phyloP scores from a whole-genome alignment of 257 asterid species.

The Solanum sejunctum region DNA sequence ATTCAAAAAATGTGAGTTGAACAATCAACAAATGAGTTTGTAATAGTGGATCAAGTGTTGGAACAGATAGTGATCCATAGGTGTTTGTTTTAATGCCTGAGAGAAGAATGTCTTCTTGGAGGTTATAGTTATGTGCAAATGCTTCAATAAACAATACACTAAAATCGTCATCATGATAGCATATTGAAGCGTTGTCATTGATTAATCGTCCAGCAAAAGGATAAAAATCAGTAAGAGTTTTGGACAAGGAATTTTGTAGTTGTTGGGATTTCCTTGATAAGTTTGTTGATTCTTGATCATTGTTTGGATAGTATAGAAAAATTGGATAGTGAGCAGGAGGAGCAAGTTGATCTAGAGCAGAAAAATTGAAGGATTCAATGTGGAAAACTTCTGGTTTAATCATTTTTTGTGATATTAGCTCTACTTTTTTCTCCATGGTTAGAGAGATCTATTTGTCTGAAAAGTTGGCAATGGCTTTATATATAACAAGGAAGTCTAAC shows the following conservation, averaged over 20 bases:
- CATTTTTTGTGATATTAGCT: background rate
- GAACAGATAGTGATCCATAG: background rate
- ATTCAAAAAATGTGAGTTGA: background rate
- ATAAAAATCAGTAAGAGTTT: background rate
- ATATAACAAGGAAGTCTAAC: accelerated
- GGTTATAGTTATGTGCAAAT: background rate
- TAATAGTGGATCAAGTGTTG: background rate
- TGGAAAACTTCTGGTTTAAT: background rate
- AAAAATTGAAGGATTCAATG: background rate
- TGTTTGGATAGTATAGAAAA: background rate
- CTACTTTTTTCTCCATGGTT: background rate
- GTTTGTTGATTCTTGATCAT: background rate
- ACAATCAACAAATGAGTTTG: background rate
- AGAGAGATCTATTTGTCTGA: background rate
- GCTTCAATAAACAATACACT: background rate
- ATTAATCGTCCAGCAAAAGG: background rate
- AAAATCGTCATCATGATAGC: background rate
- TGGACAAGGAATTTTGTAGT: background rate
- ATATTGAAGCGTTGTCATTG: background rate
- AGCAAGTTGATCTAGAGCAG: background rate
- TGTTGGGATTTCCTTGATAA: background rate
- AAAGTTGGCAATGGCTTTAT: background rate
- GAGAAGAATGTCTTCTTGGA: background rate
- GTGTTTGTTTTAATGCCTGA: background rate
- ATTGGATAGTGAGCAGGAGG: background rate